Base-by-base conservation (phyloP, 805 yeast species). In the Diddensiella caesifluorescens region DNA sequence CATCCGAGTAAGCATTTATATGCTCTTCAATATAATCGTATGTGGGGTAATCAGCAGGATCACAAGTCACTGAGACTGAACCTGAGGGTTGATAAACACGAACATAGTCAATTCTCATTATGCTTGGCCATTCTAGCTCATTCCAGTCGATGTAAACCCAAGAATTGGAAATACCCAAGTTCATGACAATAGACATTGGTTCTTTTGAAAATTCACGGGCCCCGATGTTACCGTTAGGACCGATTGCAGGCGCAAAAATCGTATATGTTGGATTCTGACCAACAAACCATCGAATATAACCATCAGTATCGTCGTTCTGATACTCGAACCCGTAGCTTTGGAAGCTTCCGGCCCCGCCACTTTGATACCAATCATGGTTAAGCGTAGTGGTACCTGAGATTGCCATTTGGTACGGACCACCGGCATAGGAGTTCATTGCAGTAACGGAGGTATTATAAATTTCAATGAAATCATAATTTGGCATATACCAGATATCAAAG, bases 121-220 rank as follows among this genome's bases (percentile, higher is more conserved):
- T 71, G 10, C 74, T 75, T 2, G 98, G 98, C 75, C 90, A 90
- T 35, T 65, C 64, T 45, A 88, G 68, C 16, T 59, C 60, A 33
- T 79, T 77, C 96, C 96, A 90, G 65, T 88, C 90, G 48, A 90
- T 90, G 62, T 84, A 86, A 5, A 92, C 85, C 97, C 97, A 90
- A 46, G 79, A 83, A 55, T 80, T 83, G 12, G 97, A 89, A 40
- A 90, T 67, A 70, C 95, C 98, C 65, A 90, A 65, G 62, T 90
- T 90, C 70, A 90, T 57, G 50, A 90, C 65, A 47, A 90, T 73
- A 2, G 95, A 74, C 97, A 90, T 88, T 50, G 97, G 97, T 59
- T 90, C 98, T 60, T 83, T 81, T 18, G 92, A 71, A 22, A 90
- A 74, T 50, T 75, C 64, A 63, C 97, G 78, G 82, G 83, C 78